Base-by-base conservation (phyloP, 2,329 filamentous ascomycete species). In the Cladosporium cucumerinum region DNA sequence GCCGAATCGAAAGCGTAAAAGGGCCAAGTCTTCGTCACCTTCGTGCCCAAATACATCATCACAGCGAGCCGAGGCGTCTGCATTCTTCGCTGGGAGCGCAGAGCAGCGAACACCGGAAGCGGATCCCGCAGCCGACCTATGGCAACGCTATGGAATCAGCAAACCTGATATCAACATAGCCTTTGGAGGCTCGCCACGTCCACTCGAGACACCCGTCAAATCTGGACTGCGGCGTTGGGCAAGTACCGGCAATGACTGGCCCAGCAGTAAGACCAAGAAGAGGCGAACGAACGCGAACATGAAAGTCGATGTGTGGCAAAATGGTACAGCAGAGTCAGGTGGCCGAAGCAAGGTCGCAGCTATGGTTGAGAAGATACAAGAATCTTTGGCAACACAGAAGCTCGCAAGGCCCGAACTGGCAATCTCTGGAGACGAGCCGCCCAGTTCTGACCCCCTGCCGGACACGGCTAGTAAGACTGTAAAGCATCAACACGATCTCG, bases 201-300 rank as follows among this genome's bases (percentile, higher is more conserved):
- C 80, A 5, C 67, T 73, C n/a, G 74, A 73, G 61, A 77, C 79
- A 14, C 79, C 78, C 30, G 77, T 77, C 12, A 82, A 81, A 64
- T 78, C 81, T 23, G 81, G 80, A 2, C 72, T 83, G 57, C 74
- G 81, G 57, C 72, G 82, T 66, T 84, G 81, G 81, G 79, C 79
- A 28, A 84, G 82, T 69, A 82, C 81, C 63, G 81, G 81, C 12
- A 75, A 80, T 11, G 80, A 83, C 64, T 83, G 81, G 72, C 81
- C 81, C 68, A 67, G 72, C 71, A 69, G 69, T 58, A 73, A 71
- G 66, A 70, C 64, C 51, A 83, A 83, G 72, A 75, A 76, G 60
- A 72, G 78, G 62, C 77, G 75, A 61, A 78, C 73, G 2, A 73
- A 73, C 36, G 68, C 34, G 69, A 76, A 49, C 69, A 69, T 57